These are phyloP conservation scores for Exophiala sp. DNA, from an alignment of 2,329 filamentous ascomycete genomes.

Conservation along the genomic window DNA sequence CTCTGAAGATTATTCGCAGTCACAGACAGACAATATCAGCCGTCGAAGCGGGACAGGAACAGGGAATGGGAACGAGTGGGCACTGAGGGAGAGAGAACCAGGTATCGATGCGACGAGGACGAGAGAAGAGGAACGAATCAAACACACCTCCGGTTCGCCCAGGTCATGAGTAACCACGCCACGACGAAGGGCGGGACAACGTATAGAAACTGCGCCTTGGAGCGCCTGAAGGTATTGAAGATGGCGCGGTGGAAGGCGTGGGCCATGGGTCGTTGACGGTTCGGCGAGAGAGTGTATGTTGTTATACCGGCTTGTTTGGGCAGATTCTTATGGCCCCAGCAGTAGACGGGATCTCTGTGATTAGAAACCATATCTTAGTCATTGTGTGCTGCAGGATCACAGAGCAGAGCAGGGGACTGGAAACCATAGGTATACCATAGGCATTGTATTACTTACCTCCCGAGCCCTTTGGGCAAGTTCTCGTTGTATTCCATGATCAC, in stretches of 20 bases:
- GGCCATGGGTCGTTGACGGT: slow-evolving; percentile 82
- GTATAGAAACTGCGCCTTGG: slow-evolving; percentile 79
- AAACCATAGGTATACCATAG: too few species aligned
- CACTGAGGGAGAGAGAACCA: too few species aligned
- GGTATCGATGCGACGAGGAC: too few species aligned
- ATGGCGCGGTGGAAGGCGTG: slow-evolving; percentile 71
- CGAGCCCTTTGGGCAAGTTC: slow-evolving; percentile 14
- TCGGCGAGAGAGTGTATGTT: slow-evolving; percentile 70
- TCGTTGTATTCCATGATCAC: slow-evolving; percentile 21
- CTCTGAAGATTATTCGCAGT: too few species aligned
- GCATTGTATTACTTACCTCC: too few species aligned
- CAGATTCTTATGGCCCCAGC: slow-evolving; percentile 24
- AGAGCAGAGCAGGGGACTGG: background rate
- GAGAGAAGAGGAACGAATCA: background rate
- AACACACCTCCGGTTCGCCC: slow-evolving; percentile 80
- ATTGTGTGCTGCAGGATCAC: background rate
- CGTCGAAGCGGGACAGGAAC: too few species aligned
- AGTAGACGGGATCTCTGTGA: slow-evolving; percentile 17
- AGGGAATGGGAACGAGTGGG: too few species aligned
- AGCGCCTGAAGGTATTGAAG: slow-evolving; percentile 92
- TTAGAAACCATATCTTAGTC: background rate
- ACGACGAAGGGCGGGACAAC: slow-evolving; percentile 69
- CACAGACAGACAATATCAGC: too few species aligned
- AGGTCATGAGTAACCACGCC: slow-evolving; percentile 78
- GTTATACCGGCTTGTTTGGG: slow-evolving; percentile 55